Conservation (phyloP, 495 filamentous ascomycete species). For the Cercophora sp. region DNA sequence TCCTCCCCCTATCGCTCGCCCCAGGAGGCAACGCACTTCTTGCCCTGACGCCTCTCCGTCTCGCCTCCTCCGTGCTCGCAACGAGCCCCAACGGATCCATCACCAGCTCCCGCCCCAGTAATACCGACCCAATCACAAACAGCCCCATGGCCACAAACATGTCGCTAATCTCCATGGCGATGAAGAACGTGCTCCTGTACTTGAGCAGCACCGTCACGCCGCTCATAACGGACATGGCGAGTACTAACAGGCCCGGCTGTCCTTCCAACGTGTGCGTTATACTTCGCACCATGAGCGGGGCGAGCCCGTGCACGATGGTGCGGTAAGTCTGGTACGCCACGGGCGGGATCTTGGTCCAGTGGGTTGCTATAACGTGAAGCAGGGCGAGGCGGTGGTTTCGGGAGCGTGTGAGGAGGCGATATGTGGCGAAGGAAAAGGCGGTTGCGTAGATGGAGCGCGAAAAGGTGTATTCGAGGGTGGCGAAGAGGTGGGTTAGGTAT, state of each 20-base stretch:
- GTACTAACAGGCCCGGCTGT: conserved; percentile 17
- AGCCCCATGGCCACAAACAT: conserved; percentile 23
- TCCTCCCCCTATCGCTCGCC: conserved; percentile 1
- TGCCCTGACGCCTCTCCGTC: neutral
- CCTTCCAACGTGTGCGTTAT: conserved; percentile 11
- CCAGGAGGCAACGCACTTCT: neutral
- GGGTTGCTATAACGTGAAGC: conserved; percentile 5
- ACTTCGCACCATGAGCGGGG: conserved; percentile 9
- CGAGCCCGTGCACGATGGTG: neutral
- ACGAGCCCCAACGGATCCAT: conserved; percentile 15
- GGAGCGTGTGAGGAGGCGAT: neutral
- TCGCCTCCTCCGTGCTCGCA: conserved; percentile 3
- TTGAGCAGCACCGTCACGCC: conserved; percentile 15
- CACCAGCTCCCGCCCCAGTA: conserved; percentile 20
- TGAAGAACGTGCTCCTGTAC: conserved; percentile 25
- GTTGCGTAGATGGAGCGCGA: neutral
- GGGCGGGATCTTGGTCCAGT: neutral
- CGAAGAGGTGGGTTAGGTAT: neutral
- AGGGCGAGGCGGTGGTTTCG: neutral
- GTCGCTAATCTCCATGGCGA: conserved; percentile 28
- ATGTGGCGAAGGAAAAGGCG: neutral
- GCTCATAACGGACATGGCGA: neutral
- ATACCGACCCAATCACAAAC: neutral
- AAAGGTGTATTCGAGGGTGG: neutral
- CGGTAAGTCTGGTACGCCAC: neutral